These are phyloP conservation scores for Botrytis pseudocinerea DNA, from an alignment of 2,329 filamentous ascomycete species.

Conservation along the genomic window DNA sequence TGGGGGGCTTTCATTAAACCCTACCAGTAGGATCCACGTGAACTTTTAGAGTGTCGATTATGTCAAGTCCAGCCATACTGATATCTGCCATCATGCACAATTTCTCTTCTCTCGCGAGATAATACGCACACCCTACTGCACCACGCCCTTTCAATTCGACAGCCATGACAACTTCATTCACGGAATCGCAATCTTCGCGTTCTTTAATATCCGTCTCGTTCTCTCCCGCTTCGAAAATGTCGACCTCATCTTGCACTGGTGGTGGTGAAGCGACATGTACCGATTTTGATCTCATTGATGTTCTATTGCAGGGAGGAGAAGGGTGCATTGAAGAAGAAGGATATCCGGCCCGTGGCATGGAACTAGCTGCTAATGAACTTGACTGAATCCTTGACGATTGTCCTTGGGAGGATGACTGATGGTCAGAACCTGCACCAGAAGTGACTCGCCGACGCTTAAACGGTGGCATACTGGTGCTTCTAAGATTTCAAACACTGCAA, in stretches of 20 bases:
- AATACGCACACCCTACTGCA: conserved; percentile 82
- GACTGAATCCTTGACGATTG: conserved; percentile 23
- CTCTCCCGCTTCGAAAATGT: conserved; percentile 30
- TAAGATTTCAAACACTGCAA: neutral
- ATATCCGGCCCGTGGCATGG: conserved; percentile 26
- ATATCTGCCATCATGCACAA: conserved; percentile 79
- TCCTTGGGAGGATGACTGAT: conserved; percentile 25
- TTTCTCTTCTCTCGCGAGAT: conserved; percentile 66
- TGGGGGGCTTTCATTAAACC: neutral
- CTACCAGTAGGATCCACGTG: conserved; percentile 53
- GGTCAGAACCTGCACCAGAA: conserved; percentile 23
- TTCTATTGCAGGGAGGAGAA: conserved; percentile 27
- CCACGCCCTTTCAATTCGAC: conserved; percentile 71
- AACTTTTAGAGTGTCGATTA: conserved; percentile 61
- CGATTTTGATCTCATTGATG: conserved; percentile 27
- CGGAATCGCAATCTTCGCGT: conserved; percentile 49
- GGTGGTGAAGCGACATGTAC: conserved; percentile 22
- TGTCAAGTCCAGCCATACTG: conserved; percentile 64
- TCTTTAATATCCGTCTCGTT: conserved; percentile 40
- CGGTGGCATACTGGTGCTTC: conserved; percentile 18
- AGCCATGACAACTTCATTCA: conserved; percentile 76
- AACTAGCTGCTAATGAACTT: conserved; percentile 30
- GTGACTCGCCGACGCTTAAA: conserved; percentile 35
- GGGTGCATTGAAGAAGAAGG: conserved; percentile 31
- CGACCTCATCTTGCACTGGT: conserved; percentile 25